These are phyloP conservation scores for Neoboletus magnificus DNA, from an alignment of 768 basidiomycete species.

Conservation along the genomic window DNA sequence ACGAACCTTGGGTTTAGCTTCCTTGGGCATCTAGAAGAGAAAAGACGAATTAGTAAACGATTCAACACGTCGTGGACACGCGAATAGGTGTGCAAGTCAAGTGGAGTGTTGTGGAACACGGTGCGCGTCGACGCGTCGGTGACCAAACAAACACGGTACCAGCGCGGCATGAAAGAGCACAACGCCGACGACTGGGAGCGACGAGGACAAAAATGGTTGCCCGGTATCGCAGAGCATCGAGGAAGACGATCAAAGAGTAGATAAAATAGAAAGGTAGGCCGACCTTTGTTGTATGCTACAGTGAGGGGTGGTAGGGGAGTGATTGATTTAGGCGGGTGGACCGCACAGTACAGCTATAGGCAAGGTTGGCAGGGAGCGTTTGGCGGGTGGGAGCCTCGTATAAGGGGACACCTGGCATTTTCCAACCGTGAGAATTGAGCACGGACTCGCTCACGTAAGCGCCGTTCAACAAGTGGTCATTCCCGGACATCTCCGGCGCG, in stretches of 20 bases:
- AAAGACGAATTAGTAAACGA: slow-evolving; percentile 33
- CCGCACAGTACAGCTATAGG: slow-evolving; percentile 37
- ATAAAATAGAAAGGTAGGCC: slow-evolving; percentile 20
- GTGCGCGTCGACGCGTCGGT: slow-evolving; percentile 36
- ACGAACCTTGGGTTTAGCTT: slow-evolving; percentile 67
- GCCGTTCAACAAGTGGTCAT: slow-evolving; percentile 30
- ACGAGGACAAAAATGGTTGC: slow-evolving; percentile 6
- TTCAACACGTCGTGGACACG: slow-evolving; percentile 40
- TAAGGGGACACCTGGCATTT: slow-evolving; percentile 30
- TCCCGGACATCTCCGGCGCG: slow-evolving; percentile 25
- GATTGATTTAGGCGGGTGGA: slow-evolving; percentile 34
- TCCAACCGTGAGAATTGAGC: slow-evolving; percentile 34
- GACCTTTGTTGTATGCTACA: slow-evolving; percentile 33
- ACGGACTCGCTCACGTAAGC: slow-evolving; percentile 36
- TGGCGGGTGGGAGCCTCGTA: slow-evolving; percentile 38
- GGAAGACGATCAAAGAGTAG: slow-evolving; percentile 20
- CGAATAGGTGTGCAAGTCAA: slow-evolving; percentile 30
- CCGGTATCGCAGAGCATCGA: slow-evolving; percentile 21
- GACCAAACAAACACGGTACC: slow-evolving; percentile 35
- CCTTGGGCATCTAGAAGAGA: slow-evolving; percentile 71
- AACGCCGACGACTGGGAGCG: slow-evolving; percentile 25
- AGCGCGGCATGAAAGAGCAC: slow-evolving; percentile 18
- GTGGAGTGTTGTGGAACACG: slow-evolving; percentile 28
- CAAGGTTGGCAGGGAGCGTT: slow-evolving; percentile 36
- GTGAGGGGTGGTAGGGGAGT: slow-evolving; percentile 20